Percentiles rank a stretch among this genome's conserved stretches.
Conservation (phyloP, 176 grass and related monocot species). For the Oryza officinalis region DNA sequence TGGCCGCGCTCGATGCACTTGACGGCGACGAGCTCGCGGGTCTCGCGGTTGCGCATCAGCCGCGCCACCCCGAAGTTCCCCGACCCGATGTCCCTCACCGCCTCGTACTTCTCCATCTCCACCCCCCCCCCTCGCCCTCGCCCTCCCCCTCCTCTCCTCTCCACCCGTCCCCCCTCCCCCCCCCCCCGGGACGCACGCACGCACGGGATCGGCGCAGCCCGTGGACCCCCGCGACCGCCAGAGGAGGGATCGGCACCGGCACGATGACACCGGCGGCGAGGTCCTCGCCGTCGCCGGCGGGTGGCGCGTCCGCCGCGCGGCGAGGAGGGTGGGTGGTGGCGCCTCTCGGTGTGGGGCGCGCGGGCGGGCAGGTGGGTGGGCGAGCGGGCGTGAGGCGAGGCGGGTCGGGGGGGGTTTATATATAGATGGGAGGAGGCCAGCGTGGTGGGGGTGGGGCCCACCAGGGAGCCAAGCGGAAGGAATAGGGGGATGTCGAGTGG, state of each 20-base stretch:
- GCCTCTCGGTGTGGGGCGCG: not conserved
- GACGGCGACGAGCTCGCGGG: constrained; percentile 86
- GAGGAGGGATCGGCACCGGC: not conserved
- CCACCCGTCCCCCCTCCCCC: not conserved
- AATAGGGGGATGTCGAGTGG: no score
- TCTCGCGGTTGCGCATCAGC: constrained; percentile 81
- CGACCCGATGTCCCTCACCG: constrained; percentile 86
- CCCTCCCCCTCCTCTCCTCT: not conserved
- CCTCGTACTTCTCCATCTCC: constrained; percentile 84
- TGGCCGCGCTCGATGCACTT: constrained; percentile 87
- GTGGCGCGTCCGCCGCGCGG: not conserved
- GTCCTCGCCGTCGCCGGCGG: not conserved
- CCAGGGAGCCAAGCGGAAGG: no score
- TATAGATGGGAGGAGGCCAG: not conserved
- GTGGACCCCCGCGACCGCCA: not conserved
- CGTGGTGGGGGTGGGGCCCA: not conserved
- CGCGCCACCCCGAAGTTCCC: constrained; percentile 92
- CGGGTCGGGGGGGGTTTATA: constrained; percentile 27
- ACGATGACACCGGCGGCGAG: not conserved
- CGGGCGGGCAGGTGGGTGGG: not conserved
- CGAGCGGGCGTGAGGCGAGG: constrained; percentile 38
- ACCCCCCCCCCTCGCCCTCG: not conserved
- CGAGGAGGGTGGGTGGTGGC: not conserved
- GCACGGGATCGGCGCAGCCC: not conserved
- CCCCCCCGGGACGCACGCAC: not conserved